phyloP scores from a whole-genome alignment of 179 eudicot genomes.

The Beta macrorhiza region DNA sequence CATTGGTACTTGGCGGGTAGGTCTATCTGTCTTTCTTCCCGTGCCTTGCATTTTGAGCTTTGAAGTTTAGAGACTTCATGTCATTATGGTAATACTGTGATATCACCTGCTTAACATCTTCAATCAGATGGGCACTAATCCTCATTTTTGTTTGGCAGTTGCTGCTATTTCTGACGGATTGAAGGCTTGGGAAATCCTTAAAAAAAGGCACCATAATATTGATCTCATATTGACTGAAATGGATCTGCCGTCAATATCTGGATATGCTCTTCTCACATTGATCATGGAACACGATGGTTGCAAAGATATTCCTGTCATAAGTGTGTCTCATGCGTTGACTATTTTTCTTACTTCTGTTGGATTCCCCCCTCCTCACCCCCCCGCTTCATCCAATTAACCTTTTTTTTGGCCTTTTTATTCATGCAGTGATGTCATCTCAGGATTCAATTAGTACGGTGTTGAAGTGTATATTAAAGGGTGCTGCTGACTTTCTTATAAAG shows the following conservation, averaged over 20 bases:
- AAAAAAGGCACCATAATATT: conserved; percentile 42
- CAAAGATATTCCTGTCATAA: conserved; percentile 60
- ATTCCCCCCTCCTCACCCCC: background rate
- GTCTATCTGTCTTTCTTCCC: too few relatives aligned
- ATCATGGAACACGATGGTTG: conserved; percentile 57
- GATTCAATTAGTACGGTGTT: conserved; percentile 59
- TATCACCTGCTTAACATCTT: background rate
- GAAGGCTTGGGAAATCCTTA: conserved; percentile 69
- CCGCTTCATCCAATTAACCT: background rate
- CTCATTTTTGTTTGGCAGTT: conserved; percentile 39
- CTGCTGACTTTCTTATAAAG: conserved; percentile 65
- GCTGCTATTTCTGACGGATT: conserved; percentile 67
- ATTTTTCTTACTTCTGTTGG: background rate
- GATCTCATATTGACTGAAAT: conserved; percentile 67
- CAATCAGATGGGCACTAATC: background rate
- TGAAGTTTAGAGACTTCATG: too few relatives aligned
- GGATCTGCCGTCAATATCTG: conserved; percentile 62
- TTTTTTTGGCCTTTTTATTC: background rate
- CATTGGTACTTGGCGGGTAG: background rate
- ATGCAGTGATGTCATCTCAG: conserved; percentile 64
- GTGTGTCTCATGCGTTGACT: conserved; percentile 33
- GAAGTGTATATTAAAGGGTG: conserved; percentile 64
- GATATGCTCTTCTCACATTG: conserved; percentile 66
- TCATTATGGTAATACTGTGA: background rate
- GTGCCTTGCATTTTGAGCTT: too few relatives aligned